A percentile compares a stretch with the other conserved stretches of the same genome.
Conservation (phyloP, 2,329 filamentous ascomycete genomes). For the Ceratocystis variospora region DNA sequence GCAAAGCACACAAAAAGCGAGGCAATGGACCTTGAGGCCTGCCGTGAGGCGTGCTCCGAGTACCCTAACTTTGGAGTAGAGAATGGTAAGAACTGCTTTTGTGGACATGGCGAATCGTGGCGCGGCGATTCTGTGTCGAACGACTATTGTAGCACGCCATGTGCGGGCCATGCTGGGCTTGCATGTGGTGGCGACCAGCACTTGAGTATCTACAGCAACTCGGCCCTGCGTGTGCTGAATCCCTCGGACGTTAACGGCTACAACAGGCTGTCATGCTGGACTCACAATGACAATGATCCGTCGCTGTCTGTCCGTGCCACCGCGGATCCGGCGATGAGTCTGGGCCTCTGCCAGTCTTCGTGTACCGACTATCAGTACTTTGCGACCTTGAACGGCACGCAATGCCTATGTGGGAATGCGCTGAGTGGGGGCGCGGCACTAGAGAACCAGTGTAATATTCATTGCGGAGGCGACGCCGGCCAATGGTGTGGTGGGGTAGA, state of each 20-base stretch:
- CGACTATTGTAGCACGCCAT: conserved; percentile 11
- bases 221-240: conserved; percentile 5
- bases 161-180: conserved; percentile 6
- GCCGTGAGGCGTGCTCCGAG: background rate
- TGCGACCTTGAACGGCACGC: conserved; percentile 3
- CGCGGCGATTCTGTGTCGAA: conserved; percentile 9
- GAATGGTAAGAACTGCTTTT: conserved; percentile 6
- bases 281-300: background rate
- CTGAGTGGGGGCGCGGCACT: conserved; percentile 8
- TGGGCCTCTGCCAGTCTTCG: background rate
- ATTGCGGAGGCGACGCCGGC: conserved; percentile 4
- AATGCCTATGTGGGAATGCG: conserved; percentile 12
- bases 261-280: conserved; percentile 16
- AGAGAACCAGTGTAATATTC: conserved; percentile 8
- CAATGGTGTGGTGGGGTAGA: conserved; percentile 11
- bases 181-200: conserved; percentile 12
- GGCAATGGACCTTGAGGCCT: conserved; percentile 11
- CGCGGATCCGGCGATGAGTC: background rate
- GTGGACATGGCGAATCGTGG: conserved; percentile 8
- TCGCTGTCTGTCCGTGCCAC: background rate
- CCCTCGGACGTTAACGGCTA: conserved; percentile 10
- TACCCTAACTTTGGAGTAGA: conserved; percentile 15
- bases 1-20: background rate
- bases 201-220: conserved; percentile 11
- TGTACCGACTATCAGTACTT: conserved; percentile 14